phyloP scores from a whole-genome alignment of 768 basidiomycete genomes.

The Fistulinella prunicolor region DNA sequence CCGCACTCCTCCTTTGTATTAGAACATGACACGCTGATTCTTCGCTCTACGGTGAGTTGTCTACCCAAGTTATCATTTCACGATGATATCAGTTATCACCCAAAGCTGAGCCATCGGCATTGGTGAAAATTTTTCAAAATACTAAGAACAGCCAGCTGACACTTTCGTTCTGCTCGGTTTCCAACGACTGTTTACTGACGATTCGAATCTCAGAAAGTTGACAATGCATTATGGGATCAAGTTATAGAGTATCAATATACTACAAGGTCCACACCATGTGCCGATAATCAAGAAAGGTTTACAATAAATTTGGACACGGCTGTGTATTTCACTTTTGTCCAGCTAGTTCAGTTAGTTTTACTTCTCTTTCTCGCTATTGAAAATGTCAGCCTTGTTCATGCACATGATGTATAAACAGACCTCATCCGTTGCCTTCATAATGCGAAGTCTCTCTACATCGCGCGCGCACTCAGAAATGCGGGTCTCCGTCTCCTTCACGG shows the following conservation, averaged over 20 bases:
- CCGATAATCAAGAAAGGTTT: neutral
- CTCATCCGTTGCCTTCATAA: conserved; percentile 68
- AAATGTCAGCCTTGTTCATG: conserved; percentile 2
- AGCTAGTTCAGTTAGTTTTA: conserved; percentile 42
- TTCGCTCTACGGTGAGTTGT: conserved; percentile 10
- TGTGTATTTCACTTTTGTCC: conserved; percentile 13
- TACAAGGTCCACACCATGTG: neutral
- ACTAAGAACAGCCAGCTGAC: conserved; percentile 37
- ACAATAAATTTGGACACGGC: too few relatives aligned
- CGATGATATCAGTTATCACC: conserved; percentile 26
- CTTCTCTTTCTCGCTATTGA: conserved; percentile 51
- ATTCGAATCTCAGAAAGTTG: conserved; percentile 4
- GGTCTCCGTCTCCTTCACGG: conserved; percentile 56
- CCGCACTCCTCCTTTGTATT: too few relatives aligned
- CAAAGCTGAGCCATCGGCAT: conserved; percentile 29
- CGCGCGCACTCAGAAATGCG: conserved; percentile 67
- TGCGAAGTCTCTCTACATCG: conserved; percentile 66
- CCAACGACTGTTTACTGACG: conserved; percentile 9
- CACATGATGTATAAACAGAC: conserved; percentile 16
- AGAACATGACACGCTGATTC: too few relatives aligned
- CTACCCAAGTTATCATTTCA: neutral
- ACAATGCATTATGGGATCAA: neutral
- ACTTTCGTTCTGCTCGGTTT: neutral
- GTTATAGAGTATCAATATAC: conserved; percentile 3
- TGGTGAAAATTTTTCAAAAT: conserved; percentile 30